Evolutionary conservation across 176 grass and related monocot species (phyloP).

Genomic region (Rhynchospora tenuis): DNA sequence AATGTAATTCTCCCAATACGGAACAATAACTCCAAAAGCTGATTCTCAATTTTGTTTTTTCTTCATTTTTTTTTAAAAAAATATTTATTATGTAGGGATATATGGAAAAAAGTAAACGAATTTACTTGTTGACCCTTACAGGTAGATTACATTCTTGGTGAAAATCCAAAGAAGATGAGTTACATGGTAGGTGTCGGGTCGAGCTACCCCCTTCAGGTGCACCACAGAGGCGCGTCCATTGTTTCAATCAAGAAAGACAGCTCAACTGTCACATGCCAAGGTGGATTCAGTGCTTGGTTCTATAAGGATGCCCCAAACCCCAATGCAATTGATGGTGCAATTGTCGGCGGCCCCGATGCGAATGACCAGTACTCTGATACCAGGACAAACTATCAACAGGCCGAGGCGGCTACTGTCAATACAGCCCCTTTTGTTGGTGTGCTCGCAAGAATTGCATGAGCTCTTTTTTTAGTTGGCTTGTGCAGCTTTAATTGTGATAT

Average conservation of each 20-base stretch:
- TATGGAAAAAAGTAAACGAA: neutral
- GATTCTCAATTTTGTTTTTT: neutral
- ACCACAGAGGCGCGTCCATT: constrained; percentile 66
- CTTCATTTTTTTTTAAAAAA: neutral
- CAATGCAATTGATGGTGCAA: constrained; percentile 59
- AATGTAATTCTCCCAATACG: neutral
- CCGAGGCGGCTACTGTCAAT: constrained; percentile 43
- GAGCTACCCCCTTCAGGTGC: constrained; percentile 39
- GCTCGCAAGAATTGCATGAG: constrained; percentile 49
- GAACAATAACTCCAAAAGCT: neutral
- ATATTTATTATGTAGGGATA: neutral
- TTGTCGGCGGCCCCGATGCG: constrained; percentile 51
- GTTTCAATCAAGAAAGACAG: constrained; percentile 38
- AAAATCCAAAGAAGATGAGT: constrained; percentile 56
- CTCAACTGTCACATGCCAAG: constrained; percentile 34
- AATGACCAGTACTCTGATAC: constrained; percentile 42
- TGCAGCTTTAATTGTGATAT: neutral
- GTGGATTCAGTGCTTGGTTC: constrained; percentile 29
- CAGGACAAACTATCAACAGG: constrained; percentile 35
- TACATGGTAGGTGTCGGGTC: constrained; percentile 74
- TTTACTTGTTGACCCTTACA: neutral
- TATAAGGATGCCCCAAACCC: constrained; percentile 29
- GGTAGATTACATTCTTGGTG: constrained; percentile 63
- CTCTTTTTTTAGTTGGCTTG: neutral
- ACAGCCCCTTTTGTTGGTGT: constrained; percentile 59